These are phyloP conservation scores for Aspergillus persii DNA, from an alignment of 2,329 filamentous ascomycete genomes.

Conservation along the genomic window DNA sequence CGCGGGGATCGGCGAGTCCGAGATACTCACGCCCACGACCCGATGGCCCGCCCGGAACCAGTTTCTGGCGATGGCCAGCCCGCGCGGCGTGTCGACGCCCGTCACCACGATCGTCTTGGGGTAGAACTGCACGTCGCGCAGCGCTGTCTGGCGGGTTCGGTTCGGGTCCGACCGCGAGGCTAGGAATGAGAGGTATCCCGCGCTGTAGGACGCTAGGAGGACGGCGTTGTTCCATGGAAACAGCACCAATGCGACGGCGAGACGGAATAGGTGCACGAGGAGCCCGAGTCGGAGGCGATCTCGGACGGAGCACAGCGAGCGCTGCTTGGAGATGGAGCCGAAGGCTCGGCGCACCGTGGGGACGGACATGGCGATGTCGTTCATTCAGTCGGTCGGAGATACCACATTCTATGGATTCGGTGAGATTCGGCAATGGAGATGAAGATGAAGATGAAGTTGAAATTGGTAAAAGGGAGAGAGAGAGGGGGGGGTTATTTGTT, in stretches of 20 bases:
- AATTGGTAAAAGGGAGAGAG: background rate
- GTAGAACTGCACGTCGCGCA: constrained; percentile 36
- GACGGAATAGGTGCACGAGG: constrained; percentile 25
- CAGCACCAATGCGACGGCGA: constrained; percentile 25
- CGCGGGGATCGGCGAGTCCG: constrained; percentile 46
- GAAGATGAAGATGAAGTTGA: too few relatives aligned
- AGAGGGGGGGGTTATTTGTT: background rate
- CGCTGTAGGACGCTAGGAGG: constrained; percentile 38
- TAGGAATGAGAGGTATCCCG: constrained; percentile 28
- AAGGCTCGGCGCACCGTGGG: constrained; percentile 18
- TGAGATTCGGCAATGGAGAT: too few relatives aligned
- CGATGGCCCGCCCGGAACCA: constrained; percentile 64
- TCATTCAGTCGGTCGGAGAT: too few relatives aligned
- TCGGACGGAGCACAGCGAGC: constrained; percentile 9
- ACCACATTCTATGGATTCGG: too few relatives aligned
- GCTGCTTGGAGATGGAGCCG: constrained; percentile 8
- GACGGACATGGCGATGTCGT: constrained; percentile 16
- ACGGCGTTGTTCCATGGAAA: constrained; percentile 53
- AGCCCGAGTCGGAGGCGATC: constrained; percentile 12
- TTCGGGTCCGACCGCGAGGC: constrained; percentile 16
- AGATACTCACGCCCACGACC: constrained; percentile 70
- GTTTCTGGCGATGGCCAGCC: constrained; percentile 62
- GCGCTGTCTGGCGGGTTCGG: constrained; percentile 22
- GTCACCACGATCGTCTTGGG: constrained; percentile 66
- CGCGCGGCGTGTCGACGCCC: constrained; percentile 70